Percentiles rank a stretch among this genome's conserved stretches.
Conservation (phyloP, 108 stramenopile genomes). For the Cyclotella atomus region DNA sequence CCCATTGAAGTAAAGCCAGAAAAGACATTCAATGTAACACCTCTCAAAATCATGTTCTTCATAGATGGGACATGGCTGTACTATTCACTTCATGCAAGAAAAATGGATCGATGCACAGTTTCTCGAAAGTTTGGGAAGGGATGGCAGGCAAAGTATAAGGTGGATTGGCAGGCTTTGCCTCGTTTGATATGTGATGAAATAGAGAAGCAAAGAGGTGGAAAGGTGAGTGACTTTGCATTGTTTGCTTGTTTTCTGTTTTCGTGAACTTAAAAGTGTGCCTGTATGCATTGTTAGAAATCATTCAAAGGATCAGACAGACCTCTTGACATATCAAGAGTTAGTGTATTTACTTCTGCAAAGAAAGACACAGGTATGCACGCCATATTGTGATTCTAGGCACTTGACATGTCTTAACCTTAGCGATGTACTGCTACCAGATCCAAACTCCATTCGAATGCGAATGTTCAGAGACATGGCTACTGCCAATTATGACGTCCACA, state of each 20-base stretch:
- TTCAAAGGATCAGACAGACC: conserved; percentile 52
- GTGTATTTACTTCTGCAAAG: conserved; percentile 82
- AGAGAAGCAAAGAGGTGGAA: conserved; percentile 53
- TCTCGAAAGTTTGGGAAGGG: conserved; percentile 64
- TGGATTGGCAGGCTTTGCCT: conserved; percentile 77
- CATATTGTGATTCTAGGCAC: neutral
- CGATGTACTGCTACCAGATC: too few relatives aligned
- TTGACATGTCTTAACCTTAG: too few relatives aligned
- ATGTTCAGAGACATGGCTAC: conserved; percentile 83
- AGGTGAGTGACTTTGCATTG: conserved; percentile 13
- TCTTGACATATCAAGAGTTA: conserved; percentile 78
- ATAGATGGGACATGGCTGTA: conserved; percentile 94
- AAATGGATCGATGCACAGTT: conserved; percentile 56
- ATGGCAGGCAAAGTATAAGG: conserved; percentile 67
- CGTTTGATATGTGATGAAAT: conserved; percentile 62
- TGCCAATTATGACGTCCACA: conserved; percentile 82
- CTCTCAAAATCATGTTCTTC: conserved; percentile 86
- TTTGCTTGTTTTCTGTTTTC: too few relatives aligned
- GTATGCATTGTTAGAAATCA: too few relatives aligned
- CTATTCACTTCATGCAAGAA: conserved; percentile 68
- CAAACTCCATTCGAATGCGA: conserved; percentile 64
- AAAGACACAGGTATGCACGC: conserved; percentile 26
- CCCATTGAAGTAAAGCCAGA: conserved; percentile 12
- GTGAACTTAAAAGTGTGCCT: too few relatives aligned
- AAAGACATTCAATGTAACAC: conserved; percentile 50